Evolutionary conservation across 1,284 basidiomycete species (phyloP), one percentile per base, ranked within the genome.

Genomic region (Pholiota adiposa): DNA sequence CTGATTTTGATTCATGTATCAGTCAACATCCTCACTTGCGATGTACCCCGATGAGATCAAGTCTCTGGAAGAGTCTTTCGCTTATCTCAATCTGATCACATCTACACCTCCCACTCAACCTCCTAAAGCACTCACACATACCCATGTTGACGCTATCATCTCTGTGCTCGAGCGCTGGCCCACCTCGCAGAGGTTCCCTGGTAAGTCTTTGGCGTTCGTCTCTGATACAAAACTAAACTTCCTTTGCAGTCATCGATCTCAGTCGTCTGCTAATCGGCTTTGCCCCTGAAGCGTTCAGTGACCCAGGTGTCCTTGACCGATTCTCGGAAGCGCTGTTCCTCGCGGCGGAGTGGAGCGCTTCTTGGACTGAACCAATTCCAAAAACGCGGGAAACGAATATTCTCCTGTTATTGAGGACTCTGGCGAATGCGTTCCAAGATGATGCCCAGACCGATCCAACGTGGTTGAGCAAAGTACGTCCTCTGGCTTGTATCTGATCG

Each of bases 331-430:
- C 83, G 5, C 73, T 96, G 14, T 84, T 94, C 69, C 79, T 78
- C 55, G 89, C 87, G 2, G 86, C 89, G 1, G 87, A 89, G 44
- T 96, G 92, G 90, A 73, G 70, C 51, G 71, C 70, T 18, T 83
- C 85, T 51, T 83, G 84, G 77, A 71, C 78, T 11, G 72, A 75
- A 25, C 80, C 87, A 0, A 72, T 89, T 34, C 72, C 78, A 4
- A 97, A 96, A 75, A 73, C 84, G 1, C 80, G 88, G 51, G 93
- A 96, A 68, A 96, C 91, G 9, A 98, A 97, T 70, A 83, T 90
- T 8, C 80, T 97, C 65, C 83, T 99, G n/a, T 82, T 92, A 0
- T 76, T 97, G 55, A 85, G 97, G 19, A 88, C 88, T 0, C 68
- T 98, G 19, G 88, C 93, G 19, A 99, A 99, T 71, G 77, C 84